phyloP scores from a whole-genome alignment of 163 green algal genomes.

The Chlamydomonas reinhardtii region DNA sequence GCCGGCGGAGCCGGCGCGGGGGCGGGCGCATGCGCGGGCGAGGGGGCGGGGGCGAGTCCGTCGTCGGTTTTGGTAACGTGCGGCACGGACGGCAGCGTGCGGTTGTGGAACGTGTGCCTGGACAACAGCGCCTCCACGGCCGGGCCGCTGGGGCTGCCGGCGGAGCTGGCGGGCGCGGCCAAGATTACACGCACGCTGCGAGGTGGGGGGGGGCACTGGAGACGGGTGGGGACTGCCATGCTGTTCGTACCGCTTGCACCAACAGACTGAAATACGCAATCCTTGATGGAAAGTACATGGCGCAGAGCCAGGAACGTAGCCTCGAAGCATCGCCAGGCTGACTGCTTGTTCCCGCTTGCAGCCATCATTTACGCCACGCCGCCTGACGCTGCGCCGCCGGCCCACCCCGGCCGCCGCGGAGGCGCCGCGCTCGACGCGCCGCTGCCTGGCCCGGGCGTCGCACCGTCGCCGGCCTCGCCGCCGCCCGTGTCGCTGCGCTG shows the following conservation, averaged over 20 bases:
- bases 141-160: conserved; percentile 5
- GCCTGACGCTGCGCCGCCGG: background rate
- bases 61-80: conserved; percentile 53
- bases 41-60: background rate
- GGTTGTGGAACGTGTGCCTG: conserved; percentile 59
- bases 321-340: too few relatives aligned
- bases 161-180: background rate
- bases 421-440: conserved; percentile 26
- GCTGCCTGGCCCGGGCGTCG: conserved; percentile 1
- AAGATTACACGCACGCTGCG: conserved; percentile 29
- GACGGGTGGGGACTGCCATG: too few relatives aligned
- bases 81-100: conserved; percentile 54
- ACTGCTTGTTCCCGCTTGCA: too few relatives aligned
- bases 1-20: background rate
- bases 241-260: too few relatives aligned
- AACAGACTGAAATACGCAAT: too few relatives aligned
- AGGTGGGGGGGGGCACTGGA: background rate
- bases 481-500: conserved; percentile 60
- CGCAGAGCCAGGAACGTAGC: too few relatives aligned
- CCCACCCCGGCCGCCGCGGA: background rate
- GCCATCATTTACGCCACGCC: conserved; percentile 16
- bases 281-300: too few relatives aligned
- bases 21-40: background rate
- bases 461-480: background rate
- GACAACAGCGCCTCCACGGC: conserved; percentile 25